Conservation (phyloP, 2,329 filamentous ascomycete genomes). For the Chaetomium olivaceum region DNA sequence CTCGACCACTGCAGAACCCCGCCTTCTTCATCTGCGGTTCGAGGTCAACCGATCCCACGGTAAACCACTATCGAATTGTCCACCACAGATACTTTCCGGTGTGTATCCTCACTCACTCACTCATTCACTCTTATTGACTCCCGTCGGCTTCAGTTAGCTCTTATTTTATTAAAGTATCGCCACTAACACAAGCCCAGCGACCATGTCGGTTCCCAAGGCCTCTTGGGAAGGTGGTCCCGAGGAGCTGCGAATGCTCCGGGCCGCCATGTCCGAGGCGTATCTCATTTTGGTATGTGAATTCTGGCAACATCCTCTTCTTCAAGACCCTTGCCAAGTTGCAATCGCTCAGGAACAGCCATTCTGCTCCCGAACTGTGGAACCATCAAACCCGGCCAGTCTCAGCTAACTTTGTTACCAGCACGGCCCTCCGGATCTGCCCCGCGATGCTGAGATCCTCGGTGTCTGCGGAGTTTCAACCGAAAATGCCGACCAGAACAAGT, state of each 20-base stretch:
- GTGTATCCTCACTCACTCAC: neutral
- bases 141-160: no score
- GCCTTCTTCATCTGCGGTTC: neutral
- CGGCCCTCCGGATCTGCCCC: slow-evolving; percentile 28
- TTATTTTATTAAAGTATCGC: neutral
- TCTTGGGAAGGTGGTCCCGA: neutral
- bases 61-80: neutral
- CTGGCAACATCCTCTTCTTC: neutral
- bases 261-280: slow-evolving; percentile 23
- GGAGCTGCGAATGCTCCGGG: slow-evolving; percentile 13
- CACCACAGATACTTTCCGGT: neutral
- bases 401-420: slow-evolving; percentile 14
- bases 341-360: neutral
- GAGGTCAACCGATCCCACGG: neutral
- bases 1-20: neutral
- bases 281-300: slow-evolving; percentile 15
- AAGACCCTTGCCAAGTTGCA: neutral
- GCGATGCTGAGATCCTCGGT: slow-evolving; percentile 24
- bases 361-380: neutral
- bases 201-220: slow-evolving; percentile 3
- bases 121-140: no score
- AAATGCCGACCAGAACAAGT: slow-evolving; percentile 19
- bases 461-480: slow-evolving; percentile 25
- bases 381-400: neutral
- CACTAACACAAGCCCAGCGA: neutral